phyloP scores from a whole-genome alignment of 2,329 filamentous ascomycete genomes.

The Fusarium marasasianum region DNA sequence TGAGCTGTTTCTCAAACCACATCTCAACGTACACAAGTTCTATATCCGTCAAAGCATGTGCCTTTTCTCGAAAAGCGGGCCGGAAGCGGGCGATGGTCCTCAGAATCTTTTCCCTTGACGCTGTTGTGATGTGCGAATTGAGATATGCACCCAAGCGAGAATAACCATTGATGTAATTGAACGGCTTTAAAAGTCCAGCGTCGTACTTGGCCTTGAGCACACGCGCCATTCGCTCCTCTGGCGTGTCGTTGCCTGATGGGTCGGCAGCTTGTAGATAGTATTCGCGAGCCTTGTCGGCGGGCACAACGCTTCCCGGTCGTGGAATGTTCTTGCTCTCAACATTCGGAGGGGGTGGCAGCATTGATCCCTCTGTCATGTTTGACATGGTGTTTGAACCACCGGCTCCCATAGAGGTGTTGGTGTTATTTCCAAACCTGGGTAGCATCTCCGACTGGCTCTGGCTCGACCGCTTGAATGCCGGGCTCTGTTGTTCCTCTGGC shows the following conservation, averaged over 20 bases:
- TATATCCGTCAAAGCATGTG: conserved; percentile 90
- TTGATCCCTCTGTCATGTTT: conserved; percentile 48
- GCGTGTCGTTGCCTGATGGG: conserved; percentile 83
- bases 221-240: conserved; percentile 95
- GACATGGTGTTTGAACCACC: conserved; percentile 35
- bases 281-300: conserved; percentile 80
- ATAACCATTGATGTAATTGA: conserved; percentile 99
- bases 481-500: conserved; percentile 69
- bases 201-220: conserved; percentile 96
- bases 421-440: conserved; percentile 58
- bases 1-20: conserved; percentile 97
- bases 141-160: conserved; percentile 89
- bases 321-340: conserved; percentile 64
- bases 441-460: conserved; percentile 59
- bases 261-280: conserved; percentile 98
- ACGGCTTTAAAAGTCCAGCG: conserved; percentile 91
- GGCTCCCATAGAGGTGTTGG: conserved; percentile 32
- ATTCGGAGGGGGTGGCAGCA: conserved; percentile 59
- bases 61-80: conserved; percentile 95
- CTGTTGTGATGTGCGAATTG: conserved; percentile 83
- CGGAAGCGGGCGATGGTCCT: conserved; percentile 92
- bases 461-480: conserved; percentile 53
- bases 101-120: conserved; percentile 89
- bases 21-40: conserved; percentile 96
- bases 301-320: conserved; percentile 68